These are phyloP conservation scores for Hypericum perforatum DNA, from an alignment of 345 rosid species.

Conservation along the genomic window DNA sequence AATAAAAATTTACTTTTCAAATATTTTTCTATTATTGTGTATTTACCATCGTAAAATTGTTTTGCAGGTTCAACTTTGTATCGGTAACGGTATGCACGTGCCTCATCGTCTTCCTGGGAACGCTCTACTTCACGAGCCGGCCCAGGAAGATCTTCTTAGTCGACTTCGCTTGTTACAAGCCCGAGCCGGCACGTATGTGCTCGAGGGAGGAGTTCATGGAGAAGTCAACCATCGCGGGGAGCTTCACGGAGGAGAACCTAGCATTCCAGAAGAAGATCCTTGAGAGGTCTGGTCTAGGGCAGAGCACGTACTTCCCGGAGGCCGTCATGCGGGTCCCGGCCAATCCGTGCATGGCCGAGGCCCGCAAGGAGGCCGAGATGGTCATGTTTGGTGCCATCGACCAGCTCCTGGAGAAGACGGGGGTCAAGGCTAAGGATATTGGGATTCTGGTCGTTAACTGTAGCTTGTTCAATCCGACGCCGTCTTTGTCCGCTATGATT, in stretches of 20 bases:
- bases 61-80: slow-evolving; percentile 30
- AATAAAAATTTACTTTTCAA: too few relatives aligned
- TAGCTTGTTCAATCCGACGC: slow-evolving; percentile 60
- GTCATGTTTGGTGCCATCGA: slow-evolving; percentile 65
- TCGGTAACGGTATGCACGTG: slow-evolving; percentile 29
- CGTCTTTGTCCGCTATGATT: slow-evolving; percentile 59
- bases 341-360: slow-evolving; percentile 50
- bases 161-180: slow-evolving; percentile 61
- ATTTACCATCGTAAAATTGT: too few relatives aligned
- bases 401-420: slow-evolving; percentile 43
- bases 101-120: slow-evolving; percentile 38
- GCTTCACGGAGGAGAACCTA: slow-evolving; percentile 52
- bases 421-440: slow-evolving; percentile 53
- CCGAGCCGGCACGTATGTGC: slow-evolving; percentile 31
- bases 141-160: slow-evolving; percentile 59
- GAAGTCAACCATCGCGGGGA: slow-evolving; percentile 25
- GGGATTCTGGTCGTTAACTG: slow-evolving; percentile 56
- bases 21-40: too few relatives aligned
- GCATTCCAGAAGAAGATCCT: slow-evolving; percentile 75
- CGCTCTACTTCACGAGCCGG: slow-evolving; percentile 55
- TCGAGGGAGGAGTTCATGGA: slow-evolving; percentile 37
- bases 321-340: slow-evolving; percentile 48
- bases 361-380: slow-evolving; percentile 53
- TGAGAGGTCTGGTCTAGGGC: slow-evolving; percentile 73
- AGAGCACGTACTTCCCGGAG: slow-evolving; percentile 64